These are phyloP conservation scores for Diospyros kaki DNA, from an alignment of 148 eudicot genomes.

Conservation along the genomic window DNA sequence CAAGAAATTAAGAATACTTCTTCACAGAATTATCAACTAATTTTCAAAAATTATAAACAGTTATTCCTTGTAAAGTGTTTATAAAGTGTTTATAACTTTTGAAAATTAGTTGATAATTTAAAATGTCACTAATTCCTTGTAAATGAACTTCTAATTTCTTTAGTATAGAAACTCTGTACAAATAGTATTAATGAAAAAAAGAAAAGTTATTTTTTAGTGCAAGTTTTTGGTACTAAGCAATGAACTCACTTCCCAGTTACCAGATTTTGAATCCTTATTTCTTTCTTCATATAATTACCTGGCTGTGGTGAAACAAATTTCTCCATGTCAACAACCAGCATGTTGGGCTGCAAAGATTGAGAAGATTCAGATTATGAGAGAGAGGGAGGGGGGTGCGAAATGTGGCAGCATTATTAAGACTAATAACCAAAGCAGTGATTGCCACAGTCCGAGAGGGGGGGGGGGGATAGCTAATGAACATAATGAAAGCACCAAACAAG, in stretches of 20 bases:
- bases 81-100: no score
- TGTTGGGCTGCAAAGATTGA: slow-evolving; percentile 75
- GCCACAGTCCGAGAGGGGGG: background rate
- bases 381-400: background rate
- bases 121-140: background rate
- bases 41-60: no score
- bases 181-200: no score
- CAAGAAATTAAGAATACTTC: no score
- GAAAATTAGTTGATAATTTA: no score
- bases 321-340: slow-evolving; percentile 91
- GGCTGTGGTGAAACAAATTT: slow-evolving; percentile 75
- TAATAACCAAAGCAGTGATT: background rate
- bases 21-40: no score
- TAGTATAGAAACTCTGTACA: no score
- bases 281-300: slow-evolving; percentile 41
- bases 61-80: no score
- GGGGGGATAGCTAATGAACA: no score
- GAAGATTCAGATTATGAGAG: background rate
- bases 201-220: no score
- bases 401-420: background rate
- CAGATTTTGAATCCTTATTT: background rate
- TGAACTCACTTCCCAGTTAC: background rate
- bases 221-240: background rate
- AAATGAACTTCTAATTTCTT: no score
- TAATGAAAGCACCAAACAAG: no score